Conservation (phyloP, 257 asterid species). For the Jacaranda mimosifolia region DNA sequence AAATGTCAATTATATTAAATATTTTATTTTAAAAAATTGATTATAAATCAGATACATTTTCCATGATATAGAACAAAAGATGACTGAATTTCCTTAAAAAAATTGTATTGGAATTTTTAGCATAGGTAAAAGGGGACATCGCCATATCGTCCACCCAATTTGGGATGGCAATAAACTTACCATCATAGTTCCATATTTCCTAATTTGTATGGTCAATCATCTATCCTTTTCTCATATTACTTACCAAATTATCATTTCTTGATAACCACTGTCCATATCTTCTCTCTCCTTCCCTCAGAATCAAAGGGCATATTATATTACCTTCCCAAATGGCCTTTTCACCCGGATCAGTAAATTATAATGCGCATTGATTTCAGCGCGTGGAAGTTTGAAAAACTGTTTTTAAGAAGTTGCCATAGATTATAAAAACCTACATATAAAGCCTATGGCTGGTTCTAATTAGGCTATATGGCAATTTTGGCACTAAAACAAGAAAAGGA, state of each 20-base stretch:
- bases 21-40: too few relatives aligned
- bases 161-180: not conserved
- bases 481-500: conserved; percentile 38
- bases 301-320: not conserved
- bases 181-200: not conserved
- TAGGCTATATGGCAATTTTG: conserved; percentile 35
- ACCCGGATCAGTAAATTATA: conserved; percentile 28
- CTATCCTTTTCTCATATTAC: not conserved
- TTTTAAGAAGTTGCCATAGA: conserved; percentile 37
- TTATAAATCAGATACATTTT: too few relatives aligned
- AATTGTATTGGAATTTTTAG: too few relatives aligned
- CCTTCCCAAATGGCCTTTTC: conserved; percentile 1
- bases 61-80: too few relatives aligned
- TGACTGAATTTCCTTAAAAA: too few relatives aligned
- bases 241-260: not conserved
- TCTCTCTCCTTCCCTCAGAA: not conserved
- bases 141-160: not conserved
- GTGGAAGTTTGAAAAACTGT: conserved; percentile 28
- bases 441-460: conserved; percentile 34
- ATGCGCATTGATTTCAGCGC: conserved; percentile 48
- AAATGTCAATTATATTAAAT: too few relatives aligned
- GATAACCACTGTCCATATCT: not conserved
- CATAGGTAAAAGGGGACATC: too few relatives aligned
- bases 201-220: not conserved
- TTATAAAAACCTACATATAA: conserved; percentile 20